A percentile compares a stretch with the other conserved stretches of the same genome.
These are phyloP conservation scores for Penicillium nucicola DNA, from an alignment of 495 filamentous ascomycete genomes.

Conservation along the genomic window DNA sequence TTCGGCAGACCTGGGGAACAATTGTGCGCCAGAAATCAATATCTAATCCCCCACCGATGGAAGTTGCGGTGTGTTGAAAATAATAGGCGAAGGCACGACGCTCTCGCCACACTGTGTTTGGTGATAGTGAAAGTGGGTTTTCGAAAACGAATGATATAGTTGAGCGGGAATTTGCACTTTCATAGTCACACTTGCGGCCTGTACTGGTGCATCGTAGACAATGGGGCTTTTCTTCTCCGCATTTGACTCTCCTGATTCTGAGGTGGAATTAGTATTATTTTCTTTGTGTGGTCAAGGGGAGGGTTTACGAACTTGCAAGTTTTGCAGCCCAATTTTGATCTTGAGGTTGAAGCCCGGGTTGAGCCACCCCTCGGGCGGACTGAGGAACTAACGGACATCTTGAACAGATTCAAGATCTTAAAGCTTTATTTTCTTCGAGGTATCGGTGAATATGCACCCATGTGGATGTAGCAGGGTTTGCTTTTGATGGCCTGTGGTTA, in stretches of 20 bases:
- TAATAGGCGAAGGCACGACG: conserved; percentile 42
- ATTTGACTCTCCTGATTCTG: conserved; percentile 53
- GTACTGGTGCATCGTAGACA: conserved; percentile 46
- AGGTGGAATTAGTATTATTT: conserved; percentile 4
- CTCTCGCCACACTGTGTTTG: conserved; percentile 33
- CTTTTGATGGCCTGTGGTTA: no score
- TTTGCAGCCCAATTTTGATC: conserved; percentile 37
- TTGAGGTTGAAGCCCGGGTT: conserved; percentile 1
- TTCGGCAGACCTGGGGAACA: conserved; percentile 53
- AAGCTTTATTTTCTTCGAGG: no score
- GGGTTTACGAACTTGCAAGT: conserved; percentile 35
- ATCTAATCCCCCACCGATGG: conserved; percentile 45
- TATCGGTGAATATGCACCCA: no score
- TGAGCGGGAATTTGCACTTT: conserved; percentile 2
- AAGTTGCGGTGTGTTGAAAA: conserved; percentile 27
- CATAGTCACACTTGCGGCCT: conserved; percentile 48
- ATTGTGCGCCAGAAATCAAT: conserved; percentile 54
- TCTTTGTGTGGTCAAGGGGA: neutral
- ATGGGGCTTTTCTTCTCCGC: conserved; percentile 51
- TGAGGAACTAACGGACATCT: conserved; percentile 1
- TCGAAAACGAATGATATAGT: neutral
- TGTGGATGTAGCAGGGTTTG: no score
- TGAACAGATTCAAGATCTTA: neutral
- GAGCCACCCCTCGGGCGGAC: neutral
- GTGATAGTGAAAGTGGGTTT: conserved; percentile 17